These are phyloP conservation scores for Hyaloscypha finlandica DNA, from an alignment of 495 filamentous ascomycete species.

Conservation along the genomic window DNA sequence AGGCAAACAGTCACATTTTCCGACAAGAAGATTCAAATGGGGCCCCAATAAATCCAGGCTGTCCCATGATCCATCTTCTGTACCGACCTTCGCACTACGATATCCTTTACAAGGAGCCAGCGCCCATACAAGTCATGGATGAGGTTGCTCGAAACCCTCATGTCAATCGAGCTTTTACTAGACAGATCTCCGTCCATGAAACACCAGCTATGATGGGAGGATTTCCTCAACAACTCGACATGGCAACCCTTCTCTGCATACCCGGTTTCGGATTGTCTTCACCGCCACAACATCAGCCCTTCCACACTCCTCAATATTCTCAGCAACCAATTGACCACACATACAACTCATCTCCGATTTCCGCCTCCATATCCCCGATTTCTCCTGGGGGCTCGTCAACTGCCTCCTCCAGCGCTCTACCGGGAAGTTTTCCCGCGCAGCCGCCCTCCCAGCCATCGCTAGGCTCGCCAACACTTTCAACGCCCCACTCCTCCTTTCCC, in stretches of 20 bases:
- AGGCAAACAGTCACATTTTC: conserved; percentile 77
- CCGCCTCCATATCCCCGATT: conserved; percentile 31
- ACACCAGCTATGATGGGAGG: conserved; percentile 43
- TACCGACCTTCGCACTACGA: conserved; percentile 87
- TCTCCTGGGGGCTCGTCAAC: conserved; percentile 33
- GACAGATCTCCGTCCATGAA: conserved; percentile 36
- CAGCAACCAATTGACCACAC: conserved; percentile 24
- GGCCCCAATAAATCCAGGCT: conserved; percentile 42
- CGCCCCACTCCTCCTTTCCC: conserved; percentile 30
- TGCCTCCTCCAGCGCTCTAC: conserved; percentile 35
- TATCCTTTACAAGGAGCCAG: conserved; percentile 76
- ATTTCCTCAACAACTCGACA: conserved; percentile 38
- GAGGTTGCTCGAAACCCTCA: conserved; percentile 56
- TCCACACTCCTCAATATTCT: conserved; percentile 19
- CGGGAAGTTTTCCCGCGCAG: conserved; percentile 43
- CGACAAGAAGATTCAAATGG: conserved; percentile 56
- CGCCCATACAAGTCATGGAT: conserved; percentile 41
- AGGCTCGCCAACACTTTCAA: conserved; percentile 32
- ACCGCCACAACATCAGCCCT: conserved; percentile 30
- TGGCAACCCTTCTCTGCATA: conserved; percentile 47
- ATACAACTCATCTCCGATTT: conserved; percentile 29
- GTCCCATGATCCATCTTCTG: conserved; percentile 52
- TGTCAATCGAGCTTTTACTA: conserved; percentile 50
- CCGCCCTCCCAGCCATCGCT: conserved; percentile 44
- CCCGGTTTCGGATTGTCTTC: conserved; percentile 39